Conservation (phyloP, 306 rosid genomes). For the Quercus variabilis region DNA sequence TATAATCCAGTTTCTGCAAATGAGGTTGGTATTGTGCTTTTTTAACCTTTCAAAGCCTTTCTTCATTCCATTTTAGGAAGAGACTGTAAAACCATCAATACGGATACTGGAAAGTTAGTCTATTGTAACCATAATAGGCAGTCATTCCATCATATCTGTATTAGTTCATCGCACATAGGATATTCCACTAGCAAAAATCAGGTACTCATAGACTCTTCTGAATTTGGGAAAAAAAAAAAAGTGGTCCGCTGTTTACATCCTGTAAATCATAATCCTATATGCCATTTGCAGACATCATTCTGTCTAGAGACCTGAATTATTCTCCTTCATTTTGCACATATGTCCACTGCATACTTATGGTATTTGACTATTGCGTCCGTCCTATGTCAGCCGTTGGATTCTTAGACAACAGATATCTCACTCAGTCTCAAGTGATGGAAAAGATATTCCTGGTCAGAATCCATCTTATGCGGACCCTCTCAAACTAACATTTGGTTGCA, state of each 20-base stretch:
- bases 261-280: neutral
- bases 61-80: neutral
- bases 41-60: conserved; percentile 1
- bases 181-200: conserved; percentile 7
- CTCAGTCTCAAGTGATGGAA: conserved; percentile 36
- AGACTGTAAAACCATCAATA: conserved; percentile 16
- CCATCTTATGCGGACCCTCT: conserved; percentile 75
- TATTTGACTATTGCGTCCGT: conserved; percentile 25
- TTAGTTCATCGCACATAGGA: neutral
- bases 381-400: conserved; percentile 83
- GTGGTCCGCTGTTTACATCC: neutral
- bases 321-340: neutral
- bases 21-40: conserved; percentile 56
- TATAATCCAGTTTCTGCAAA: conserved; percentile 72
- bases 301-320: neutral
- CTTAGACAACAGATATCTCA: conserved; percentile 51
- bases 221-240: neutral
- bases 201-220: neutral
- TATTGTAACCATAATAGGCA: conserved; percentile 9
- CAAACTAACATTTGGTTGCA: conserved; percentile 61
- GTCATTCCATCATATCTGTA: neutral
- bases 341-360: neutral
- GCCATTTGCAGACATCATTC: neutral
- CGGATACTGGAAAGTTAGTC: conserved; percentile 12
- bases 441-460: conserved; percentile 60